Evolutionary conservation across 2,329 filamentous ascomycete species (phyloP), one percentile per base, ranked within the genome.

Genomic region (Cyphellophora europaea): DNA sequence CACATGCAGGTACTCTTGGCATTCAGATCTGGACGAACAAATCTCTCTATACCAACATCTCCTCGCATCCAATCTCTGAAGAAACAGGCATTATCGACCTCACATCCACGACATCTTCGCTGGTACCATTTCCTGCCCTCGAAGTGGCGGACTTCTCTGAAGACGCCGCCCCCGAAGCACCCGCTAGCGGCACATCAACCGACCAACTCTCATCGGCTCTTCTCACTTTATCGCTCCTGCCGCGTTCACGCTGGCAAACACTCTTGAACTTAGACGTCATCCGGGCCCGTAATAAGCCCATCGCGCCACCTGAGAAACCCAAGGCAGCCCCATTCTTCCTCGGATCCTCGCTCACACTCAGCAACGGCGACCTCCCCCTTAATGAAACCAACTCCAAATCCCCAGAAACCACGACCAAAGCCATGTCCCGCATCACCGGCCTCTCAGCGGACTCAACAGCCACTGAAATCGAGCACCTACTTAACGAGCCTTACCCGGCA

Each of bases 1-100:
- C 87, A 0, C 79, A 87, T 35, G 77, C 86, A 35, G 82, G 81
- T 38, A 77, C 80, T 44, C 73, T 94, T 1, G 91, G 91, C 10
- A 80, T 98, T n/a, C 80, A 85, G 48, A 75, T 98, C 31, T 98
- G 91, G 89, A 95, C 85, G 14, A 98, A 98, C 61, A 84, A 84
- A 52, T 81, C 82, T 1, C 67, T 96, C 1, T 98, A 94, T 66
- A 83, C 79, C 37, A 87, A 94, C 49, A 77, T 94, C 0, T 80
- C 88, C 0, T 93, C 87, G 1, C 72, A 82, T 13, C 84, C 91
- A 49, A 82, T 98, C 39, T 79, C 82, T 3, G 85, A 93, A 44
- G 71, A 75, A 36, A 78, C 85, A 30, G 75, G 93, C 28, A 63
- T 75, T 10, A 71, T 86, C 12, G 62, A 69, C 4, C 72, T 71